Conservation (phyloP, 2,329 filamentous ascomycete species). For the Cladophialophora chaetospira region DNA sequence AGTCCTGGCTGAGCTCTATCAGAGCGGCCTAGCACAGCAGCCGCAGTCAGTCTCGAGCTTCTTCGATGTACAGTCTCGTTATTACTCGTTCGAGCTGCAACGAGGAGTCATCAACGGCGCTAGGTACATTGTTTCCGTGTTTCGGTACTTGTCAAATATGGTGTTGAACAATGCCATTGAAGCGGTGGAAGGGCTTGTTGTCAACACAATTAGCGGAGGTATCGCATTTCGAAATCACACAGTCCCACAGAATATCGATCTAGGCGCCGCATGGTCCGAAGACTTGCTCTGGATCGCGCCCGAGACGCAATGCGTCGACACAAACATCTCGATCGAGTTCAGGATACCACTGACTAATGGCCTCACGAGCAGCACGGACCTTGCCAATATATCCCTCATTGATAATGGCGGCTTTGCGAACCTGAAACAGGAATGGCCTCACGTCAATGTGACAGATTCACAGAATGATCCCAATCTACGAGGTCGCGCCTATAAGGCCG, state of each 20-base stretch:
- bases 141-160: conserved; percentile 37
- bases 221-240: conserved; percentile 52
- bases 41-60: conserved; percentile 44
- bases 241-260: conserved; percentile 44
- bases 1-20: conserved; percentile 40
- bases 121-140: conserved; percentile 37
- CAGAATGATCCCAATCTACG: conserved; percentile 43
- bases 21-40: conserved; percentile 40
- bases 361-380: conserved; percentile 1
- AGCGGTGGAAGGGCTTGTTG: conserved; percentile 41
- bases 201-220: conserved; percentile 46
- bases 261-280: conserved; percentile 50
- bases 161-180: conserved; percentile 39
- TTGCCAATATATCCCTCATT: conserved; percentile 38
- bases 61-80: conserved; percentile 47
- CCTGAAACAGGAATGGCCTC: conserved; percentile 41
- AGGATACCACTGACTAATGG: conserved; percentile 30
- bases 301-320: conserved; percentile 47
- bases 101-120: conserved; percentile 25
- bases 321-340: conserved; percentile 46
- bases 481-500: conserved; percentile 48
- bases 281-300: conserved; percentile 54
- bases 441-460: conserved; percentile 36
- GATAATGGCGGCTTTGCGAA: conserved; percentile 50
- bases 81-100: conserved; percentile 28